phyloP scores from a whole-genome alignment of 2,329 filamentous ascomycete species.

The Coleophoma eucalyptorum region DNA sequence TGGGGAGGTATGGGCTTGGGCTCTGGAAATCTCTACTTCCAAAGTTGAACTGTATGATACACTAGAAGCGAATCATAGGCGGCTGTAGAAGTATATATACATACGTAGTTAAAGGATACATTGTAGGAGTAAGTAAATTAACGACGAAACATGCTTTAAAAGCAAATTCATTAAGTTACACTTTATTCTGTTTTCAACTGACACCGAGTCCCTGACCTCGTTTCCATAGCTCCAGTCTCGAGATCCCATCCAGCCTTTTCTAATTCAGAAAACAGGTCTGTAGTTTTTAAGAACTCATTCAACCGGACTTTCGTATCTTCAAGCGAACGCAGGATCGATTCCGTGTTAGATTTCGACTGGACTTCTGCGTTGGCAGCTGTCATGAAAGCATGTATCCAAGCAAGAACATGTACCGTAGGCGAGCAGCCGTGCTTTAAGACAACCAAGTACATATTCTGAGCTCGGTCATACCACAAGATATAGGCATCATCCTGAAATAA shows the following conservation, averaged over 20 bases:
- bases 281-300: background rate
- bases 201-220: slow-evolving; percentile 44
- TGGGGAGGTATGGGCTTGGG: too few relatives aligned
- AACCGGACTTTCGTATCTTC: background rate
- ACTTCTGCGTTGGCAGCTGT: slow-evolving; percentile 28
- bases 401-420: slow-evolving; percentile 48
- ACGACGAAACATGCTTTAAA: too few relatives aligned
- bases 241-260: slow-evolving; percentile 61
- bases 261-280: slow-evolving; percentile 28
- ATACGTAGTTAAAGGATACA: background rate
- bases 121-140: background rate
- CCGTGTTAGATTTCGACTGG: background rate
- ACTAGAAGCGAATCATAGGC: too few relatives aligned
- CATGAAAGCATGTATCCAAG: slow-evolving; percentile 58
- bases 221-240: slow-evolving; percentile 62
- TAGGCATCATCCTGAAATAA: slow-evolving; percentile 51
- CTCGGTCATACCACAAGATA: slow-evolving; percentile 53
- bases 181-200: background rate
- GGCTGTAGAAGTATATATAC: background rate
- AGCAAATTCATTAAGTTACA: too few relatives aligned
- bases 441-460: slow-evolving; percentile 45
- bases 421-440: slow-evolving; percentile 57
- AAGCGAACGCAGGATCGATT: too few relatives aligned
- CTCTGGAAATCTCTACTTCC: background rate
- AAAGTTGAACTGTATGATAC: background rate